A percentile compares a stretch with the other conserved stretches of the same genome.
Conservation (phyloP, 176 grass and related monocot genomes). For the Chloris gayana region DNA sequence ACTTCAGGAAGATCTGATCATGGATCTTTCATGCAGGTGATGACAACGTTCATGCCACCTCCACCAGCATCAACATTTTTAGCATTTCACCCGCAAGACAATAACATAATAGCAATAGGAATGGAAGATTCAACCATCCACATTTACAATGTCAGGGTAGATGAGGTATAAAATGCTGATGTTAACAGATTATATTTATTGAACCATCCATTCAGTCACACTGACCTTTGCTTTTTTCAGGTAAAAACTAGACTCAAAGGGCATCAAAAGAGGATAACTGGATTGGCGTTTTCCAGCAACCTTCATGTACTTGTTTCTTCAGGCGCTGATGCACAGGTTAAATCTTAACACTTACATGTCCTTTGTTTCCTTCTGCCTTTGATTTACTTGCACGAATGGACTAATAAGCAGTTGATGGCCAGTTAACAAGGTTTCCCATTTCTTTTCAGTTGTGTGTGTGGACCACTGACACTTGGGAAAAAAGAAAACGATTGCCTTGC, state of each 20-base stretch:
- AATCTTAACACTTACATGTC: constrained; percentile 1
- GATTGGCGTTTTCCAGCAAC: constrained; percentile 84
- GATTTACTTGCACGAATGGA: not conserved
- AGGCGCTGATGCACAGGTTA: constrained; percentile 96
- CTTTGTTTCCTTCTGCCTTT: not conserved
- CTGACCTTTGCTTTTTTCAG: constrained; percentile 55
- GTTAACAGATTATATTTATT: constrained; percentile 16
- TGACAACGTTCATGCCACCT: constrained; percentile 96
- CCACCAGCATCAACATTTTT: constrained; percentile 93
- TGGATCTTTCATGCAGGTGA: constrained; percentile 65
- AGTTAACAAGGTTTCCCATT: not conserved
- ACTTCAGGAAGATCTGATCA: constrained; percentile 11
- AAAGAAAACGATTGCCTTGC: constrained; percentile 72
- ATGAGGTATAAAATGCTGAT: constrained; percentile 61
- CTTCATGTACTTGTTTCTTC: constrained; percentile 90
- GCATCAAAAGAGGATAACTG: constrained; percentile 93
- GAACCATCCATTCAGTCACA: constrained; percentile 36
- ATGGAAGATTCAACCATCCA: constrained; percentile 99
- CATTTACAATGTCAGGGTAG: constrained; percentile 99
- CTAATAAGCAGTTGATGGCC: not conserved
- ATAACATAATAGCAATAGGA: constrained; percentile 99
- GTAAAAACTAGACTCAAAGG: constrained; percentile 94
- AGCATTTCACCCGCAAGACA: constrained; percentile 96
- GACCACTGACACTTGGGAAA: constrained; percentile 87
- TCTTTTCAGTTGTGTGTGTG: constrained; percentile 80